Conservation (phyloP, 345 rosid species). For the Zanthoxylum bungeanum region DNA sequence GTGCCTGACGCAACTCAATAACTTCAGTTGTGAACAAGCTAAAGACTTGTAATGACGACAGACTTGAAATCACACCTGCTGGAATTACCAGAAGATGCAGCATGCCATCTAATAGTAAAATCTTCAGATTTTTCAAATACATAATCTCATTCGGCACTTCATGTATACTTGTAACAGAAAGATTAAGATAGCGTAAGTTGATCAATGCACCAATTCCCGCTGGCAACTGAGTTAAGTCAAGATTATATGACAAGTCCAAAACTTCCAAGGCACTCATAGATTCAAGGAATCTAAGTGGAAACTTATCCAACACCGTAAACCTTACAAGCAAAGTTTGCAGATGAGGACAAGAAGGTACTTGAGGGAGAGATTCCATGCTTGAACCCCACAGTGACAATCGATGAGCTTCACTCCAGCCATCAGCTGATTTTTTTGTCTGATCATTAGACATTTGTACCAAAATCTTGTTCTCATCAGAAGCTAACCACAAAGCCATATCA, state of each 20-base stretch:
- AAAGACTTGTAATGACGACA: conserved; percentile 16
- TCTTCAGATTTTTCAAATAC: neutral
- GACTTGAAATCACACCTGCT: conserved; percentile 15
- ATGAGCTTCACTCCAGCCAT: neutral
- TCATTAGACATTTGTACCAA: neutral
- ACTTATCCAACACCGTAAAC: neutral
- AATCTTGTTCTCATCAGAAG: neutral
- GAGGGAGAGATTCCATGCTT: neutral
- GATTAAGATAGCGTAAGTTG: conserved; percentile 15
- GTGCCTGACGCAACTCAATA: neutral
- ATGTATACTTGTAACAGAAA: neutral
- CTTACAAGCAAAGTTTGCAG: conserved; percentile 9
- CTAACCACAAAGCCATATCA: conserved; percentile 25
- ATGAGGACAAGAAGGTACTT: neutral
- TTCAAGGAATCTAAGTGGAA: neutral
- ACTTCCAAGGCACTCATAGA: neutral
- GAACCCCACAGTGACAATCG: neutral
- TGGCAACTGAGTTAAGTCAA: neutral
- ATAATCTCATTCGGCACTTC: neutral
- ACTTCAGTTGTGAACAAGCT: neutral
- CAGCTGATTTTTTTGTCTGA: neutral
- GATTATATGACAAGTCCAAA: conserved; percentile 1
- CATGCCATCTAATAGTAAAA: conserved; percentile 9
- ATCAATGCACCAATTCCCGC: neutral
- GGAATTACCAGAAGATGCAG: no score